Percentiles rank a stretch among this genome's conserved stretches.
Conservation (phyloP, 495 filamentous ascomycete genomes). For the Penicillium dipodomyicola region DNA sequence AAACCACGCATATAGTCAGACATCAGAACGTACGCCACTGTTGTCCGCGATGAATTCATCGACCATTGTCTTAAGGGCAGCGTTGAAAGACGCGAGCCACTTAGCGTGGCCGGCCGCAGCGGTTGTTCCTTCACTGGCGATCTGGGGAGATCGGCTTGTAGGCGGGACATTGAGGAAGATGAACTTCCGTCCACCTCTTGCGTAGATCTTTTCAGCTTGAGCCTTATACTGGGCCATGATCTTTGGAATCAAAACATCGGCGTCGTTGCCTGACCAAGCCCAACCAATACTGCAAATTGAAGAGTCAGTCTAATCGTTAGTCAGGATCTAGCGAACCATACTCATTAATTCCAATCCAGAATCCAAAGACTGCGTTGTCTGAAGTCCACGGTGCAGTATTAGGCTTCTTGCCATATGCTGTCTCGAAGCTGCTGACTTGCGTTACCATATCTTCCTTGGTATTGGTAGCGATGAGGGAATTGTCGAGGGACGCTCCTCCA, state of each 20-base stretch:
- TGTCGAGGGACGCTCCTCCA: conserved; percentile 57
- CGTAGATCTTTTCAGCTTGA: conserved; percentile 57
- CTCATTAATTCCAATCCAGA: conserved; percentile 83
- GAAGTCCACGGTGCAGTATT: conserved; percentile 57
- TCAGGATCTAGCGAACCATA: conserved; percentile 11
- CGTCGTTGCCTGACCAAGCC: conserved; percentile 50
- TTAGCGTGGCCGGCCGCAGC: conserved; percentile 25
- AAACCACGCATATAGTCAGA: neutral
- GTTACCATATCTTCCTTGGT: conserved; percentile 28
- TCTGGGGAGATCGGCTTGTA: conserved; percentile 61
- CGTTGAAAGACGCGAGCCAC: conserved; percentile 36
- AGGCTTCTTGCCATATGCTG: conserved; percentile 30
- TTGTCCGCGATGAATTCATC: conserved; percentile 21
- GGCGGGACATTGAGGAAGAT: conserved; percentile 74
- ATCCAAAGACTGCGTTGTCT: conserved; percentile 59
- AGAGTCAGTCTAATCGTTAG: neutral
- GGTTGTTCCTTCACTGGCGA: conserved; percentile 29
- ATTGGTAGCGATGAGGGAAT: conserved; percentile 37
- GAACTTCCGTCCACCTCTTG: conserved; percentile 68
- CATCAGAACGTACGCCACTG: conserved; percentile 24
- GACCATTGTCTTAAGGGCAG: conserved; percentile 29
- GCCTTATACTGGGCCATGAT: conserved; percentile 60
- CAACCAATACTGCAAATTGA: conserved; percentile 53
- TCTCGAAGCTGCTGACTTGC: conserved; percentile 33
- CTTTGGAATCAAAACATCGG: conserved; percentile 42